A percentile compares a stretch with the other conserved stretches of the same genome.
Evolutionary conservation across 176 grass and related monocot species (phyloP).

Genomic region (Zea luxurians): DNA sequence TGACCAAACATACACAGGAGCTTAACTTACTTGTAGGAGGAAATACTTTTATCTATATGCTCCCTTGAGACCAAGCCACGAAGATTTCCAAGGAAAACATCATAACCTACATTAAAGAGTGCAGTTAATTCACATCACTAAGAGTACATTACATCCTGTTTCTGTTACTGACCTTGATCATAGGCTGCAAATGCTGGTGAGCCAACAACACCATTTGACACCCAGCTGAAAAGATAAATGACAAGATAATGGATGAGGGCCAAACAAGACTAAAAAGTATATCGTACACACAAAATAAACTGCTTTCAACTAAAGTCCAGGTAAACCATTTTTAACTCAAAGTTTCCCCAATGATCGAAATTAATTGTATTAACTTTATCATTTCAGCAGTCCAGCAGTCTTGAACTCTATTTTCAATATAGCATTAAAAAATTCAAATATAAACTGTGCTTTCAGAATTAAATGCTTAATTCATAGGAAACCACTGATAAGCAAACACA

Average conservation of each 20-base stretch:
- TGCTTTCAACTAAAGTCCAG: neutral
- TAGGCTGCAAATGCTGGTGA: slow-evolving; percentile 97
- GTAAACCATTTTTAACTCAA: neutral
- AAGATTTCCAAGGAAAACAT: slow-evolving; percentile 97
- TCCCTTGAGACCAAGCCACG: slow-evolving; percentile 93
- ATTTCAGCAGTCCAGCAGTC: neutral
- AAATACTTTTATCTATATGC: slow-evolving; percentile 77
- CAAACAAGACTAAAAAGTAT: slow-evolving; percentile 10
- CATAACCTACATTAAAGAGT: slow-evolving; percentile 63
- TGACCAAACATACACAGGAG: slow-evolving; percentile 8
- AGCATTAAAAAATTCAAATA: neutral
- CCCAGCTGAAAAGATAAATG: slow-evolving; percentile 59
- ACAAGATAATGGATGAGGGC: slow-evolving; percentile 5
- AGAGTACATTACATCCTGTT: slow-evolving; percentile 25
- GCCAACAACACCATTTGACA: slow-evolving; percentile 96
- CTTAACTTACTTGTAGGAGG: slow-evolving; percentile 83
- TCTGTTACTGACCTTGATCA: slow-evolving; percentile 77
- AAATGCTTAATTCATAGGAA: neutral
- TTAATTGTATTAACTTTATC: neutral
- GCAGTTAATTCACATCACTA: slow-evolving; percentile 14
- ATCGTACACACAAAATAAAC: neutral
- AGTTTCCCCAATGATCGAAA: neutral
- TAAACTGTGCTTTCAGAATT: neutral
- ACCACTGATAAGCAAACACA: neutral
- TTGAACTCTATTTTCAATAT: neutral